Evolutionary conservation across 2,329 filamentous ascomycete species (phyloP), one percentile per base, ranked within the genome.

Genomic region (Rachicladosporium sp.): DNA sequence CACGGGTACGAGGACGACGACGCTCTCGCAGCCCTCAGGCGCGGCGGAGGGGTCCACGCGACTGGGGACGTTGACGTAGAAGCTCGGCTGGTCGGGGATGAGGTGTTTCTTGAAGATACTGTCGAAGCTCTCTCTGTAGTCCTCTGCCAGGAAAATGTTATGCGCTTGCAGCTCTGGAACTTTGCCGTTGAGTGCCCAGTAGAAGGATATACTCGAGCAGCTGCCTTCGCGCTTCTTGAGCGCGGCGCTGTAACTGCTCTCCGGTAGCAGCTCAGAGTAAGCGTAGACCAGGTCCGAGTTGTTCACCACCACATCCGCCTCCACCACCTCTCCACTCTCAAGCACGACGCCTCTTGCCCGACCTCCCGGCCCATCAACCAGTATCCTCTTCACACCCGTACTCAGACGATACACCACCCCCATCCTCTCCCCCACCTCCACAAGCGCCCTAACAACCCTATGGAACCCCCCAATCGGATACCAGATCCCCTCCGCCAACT

Each of bases 31-130:
- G 1, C 71, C 76, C 2, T 66, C 57, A 0, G 82, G 82, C 0
- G 82, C 80, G 1, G 82, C 82, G 0, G 70, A 70, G 1, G 74
- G 64, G 47, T 86, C 82, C 6, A 84, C 69, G 9, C 80, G 70
- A 34, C 73, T 80, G 1, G 81, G 82, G 0, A 86, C 80, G 53
- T 86, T 84, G 59, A 86, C 73, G 59, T 86, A 86, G 64, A 86
- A 87, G 41, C 74, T 80, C 0, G 81, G 81, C 43, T 84, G 69
- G 1, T 69, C 57, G 1, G 82, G 82, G 6, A 86, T 74, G 2
- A 69, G 61, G 44, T 84, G 76, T 23, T 73, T 64, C 47, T 80
- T 75, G 67, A 87, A 86, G 43, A 86, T 86, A 43, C 73, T 71
- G 57, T 86, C 80, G 51, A 86, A 86, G n/a, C 72, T 78, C 49